Base-by-base conservation (phyloP, 1,284 basidiomycete genomes). In the Rhodotorula sp. region DNA sequence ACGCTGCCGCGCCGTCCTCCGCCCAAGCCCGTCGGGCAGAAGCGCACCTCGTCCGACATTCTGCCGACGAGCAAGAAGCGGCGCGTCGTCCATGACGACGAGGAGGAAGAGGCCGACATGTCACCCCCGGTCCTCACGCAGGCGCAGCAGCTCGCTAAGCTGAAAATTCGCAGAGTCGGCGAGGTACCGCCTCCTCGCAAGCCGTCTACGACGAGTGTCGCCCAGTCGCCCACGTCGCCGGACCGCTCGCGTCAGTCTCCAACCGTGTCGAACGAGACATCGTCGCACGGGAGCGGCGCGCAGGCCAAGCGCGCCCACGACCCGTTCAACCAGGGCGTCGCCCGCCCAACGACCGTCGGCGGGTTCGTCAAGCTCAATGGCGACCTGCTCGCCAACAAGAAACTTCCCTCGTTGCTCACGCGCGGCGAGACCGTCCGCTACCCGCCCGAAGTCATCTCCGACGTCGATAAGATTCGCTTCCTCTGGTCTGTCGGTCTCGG, bases 61-160 rank as follows among this genome's bases (percentile, higher is more conserved):
- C 44, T 46, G 45, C 57, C 23, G n/a, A n/a, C 53, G 10, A 23
- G 16, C 23, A 61, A 44, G 49, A 53, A 44, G 49, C 27, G 27
- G 61, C 34, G 17, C 59, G 65, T 69, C 70, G 69, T 64, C 64
- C 74, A 59, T 60, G 76, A 67, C 57, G 72, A 68, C 75, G 71
- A 61, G 64, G 65, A 56, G 67, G 71, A 61, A 19, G 64, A 66
- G 9, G 48, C 16, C 48, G 56, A 50, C 0, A 23, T n/a, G 12
- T 42, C 60, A 49, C 34, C 45, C 27, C 45, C 60, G 49, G 8
- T n/a, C 48, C 60, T 21, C 49, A 50, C 59, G 59, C 59, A 25
- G 57, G 45, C 45, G 58, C 58, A 60, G 58, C 25, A 27, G 45
- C 48, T 61, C 46, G 7, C 27, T 44, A n/a, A n/a, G 4, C n/a